These are phyloP conservation scores for Plectosphaerella plurivora DNA, from an alignment of 2,329 filamentous ascomycete species.

Conservation along the genomic window DNA sequence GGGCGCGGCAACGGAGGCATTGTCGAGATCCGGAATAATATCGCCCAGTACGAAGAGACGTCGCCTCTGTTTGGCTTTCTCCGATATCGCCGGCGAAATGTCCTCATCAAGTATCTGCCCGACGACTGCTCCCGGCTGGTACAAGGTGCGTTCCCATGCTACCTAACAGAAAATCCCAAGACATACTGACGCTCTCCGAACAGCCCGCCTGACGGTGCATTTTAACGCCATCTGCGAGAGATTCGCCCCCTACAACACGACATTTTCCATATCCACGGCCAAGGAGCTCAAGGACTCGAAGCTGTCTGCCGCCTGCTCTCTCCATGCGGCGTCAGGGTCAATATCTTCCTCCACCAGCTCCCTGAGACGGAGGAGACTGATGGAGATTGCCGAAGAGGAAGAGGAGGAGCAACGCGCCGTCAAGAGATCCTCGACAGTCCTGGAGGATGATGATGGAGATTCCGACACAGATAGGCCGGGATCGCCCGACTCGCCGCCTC, in stretches of 20 bases:
- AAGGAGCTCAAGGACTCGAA: slow-evolving; percentile 84
- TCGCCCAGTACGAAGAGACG: slow-evolving; percentile 69
- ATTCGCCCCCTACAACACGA: slow-evolving; percentile 82
- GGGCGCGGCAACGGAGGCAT: slow-evolving; percentile 76
- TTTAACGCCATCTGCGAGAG: slow-evolving; percentile 63
- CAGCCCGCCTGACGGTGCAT: slow-evolving; percentile 78
- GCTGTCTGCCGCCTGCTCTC: slow-evolving; percentile 80
- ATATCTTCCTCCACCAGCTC: slow-evolving; percentile 82
- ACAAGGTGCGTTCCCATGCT: slow-evolving; percentile 62
- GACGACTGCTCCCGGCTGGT: slow-evolving; percentile 86
- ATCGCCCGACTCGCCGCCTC: slow-evolving; percentile 21
- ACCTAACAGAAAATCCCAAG: background rate
- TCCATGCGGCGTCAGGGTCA: slow-evolving; percentile 83
- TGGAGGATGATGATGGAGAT: slow-evolving; percentile 33
- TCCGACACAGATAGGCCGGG: slow-evolving; percentile 19
- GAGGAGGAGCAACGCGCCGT: slow-evolving; percentile 65
- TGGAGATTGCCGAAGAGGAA: slow-evolving; percentile 91
- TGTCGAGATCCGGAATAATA: slow-evolving; percentile 72
- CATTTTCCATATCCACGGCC: slow-evolving; percentile 69
- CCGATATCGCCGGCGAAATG: slow-evolving; percentile 82
- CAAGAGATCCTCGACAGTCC: slow-evolving; percentile 53
- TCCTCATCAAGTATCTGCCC: slow-evolving; percentile 88
- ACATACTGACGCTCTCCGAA: slow-evolving; percentile 4
- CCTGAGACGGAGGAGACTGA: slow-evolving; percentile 68
- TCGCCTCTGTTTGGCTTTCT: slow-evolving; percentile 91